phyloP scores from a whole-genome alignment of 805 yeast genomes.

The Lachancea nothofagi region DNA sequence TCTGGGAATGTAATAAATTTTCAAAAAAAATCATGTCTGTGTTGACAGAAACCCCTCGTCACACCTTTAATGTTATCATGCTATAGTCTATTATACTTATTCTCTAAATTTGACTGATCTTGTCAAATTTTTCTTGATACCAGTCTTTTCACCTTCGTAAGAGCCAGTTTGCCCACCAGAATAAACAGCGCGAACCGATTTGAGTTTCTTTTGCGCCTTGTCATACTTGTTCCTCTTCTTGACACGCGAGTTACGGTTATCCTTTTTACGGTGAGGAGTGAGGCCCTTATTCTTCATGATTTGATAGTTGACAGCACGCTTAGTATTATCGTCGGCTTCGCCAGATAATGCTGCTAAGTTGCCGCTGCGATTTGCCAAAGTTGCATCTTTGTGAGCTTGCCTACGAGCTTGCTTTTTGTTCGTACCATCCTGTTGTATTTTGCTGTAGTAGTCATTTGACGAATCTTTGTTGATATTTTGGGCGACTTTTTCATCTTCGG shows the following conservation, averaged over 20 bases:
- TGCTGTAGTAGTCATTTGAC: constrained; percentile 56
- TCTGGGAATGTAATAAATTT: neutral
- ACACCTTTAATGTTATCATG: neutral
- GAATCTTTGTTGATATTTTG: constrained; percentile 39
- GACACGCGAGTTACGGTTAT: constrained; percentile 90
- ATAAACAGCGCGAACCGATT: constrained; percentile 86
- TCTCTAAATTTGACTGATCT: constrained; percentile 66
- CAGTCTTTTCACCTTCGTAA: constrained; percentile 91
- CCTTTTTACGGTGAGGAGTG: constrained; percentile 89
- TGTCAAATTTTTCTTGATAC: constrained; percentile 92
- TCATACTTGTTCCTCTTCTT: constrained; percentile 98
- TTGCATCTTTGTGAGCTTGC: constrained; percentile 63
- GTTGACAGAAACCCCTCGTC: no score
- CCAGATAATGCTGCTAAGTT: constrained; percentile 67
- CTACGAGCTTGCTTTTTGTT: constrained; percentile 50
- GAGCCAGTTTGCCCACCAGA: constrained; percentile 63
- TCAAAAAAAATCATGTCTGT: neutral
- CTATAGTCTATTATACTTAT: constrained; percentile 1
- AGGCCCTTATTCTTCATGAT: constrained; percentile 94
- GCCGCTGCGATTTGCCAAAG: constrained; percentile 78
- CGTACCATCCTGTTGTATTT: constrained; percentile 43
- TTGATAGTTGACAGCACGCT: constrained; percentile 92
- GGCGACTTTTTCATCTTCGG: constrained; percentile 43
- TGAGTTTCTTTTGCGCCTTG: constrained; percentile 87
- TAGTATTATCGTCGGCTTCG: constrained; percentile 65